phyloP scores from a whole-genome alignment of 2,329 filamentous ascomycete species.

The Scedosporium minutisporum region DNA sequence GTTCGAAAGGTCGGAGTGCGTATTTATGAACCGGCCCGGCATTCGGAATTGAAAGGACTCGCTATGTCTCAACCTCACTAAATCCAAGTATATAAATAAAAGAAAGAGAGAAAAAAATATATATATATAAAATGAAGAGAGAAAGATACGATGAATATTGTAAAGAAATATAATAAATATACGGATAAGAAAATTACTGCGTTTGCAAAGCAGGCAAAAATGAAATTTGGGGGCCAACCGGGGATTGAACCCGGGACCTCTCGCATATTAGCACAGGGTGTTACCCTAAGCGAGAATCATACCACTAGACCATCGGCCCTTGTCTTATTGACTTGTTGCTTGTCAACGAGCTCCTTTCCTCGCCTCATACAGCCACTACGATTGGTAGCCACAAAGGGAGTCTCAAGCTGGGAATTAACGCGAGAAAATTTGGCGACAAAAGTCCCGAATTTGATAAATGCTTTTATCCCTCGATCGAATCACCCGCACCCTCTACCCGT shows the following conservation, averaged over 20 bases:
- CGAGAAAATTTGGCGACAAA: no score
- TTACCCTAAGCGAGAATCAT: conserved; percentile 62
- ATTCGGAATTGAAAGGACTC: no score
- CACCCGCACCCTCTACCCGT: no score
- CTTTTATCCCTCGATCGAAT: no score
- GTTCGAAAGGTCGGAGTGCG: no score
- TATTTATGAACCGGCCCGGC: no score
- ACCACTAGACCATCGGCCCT: conserved; percentile 48
- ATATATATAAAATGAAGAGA: not conserved
- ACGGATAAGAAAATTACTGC: not conserved
- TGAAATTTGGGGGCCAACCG: not conserved
- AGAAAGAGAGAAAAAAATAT: no score
- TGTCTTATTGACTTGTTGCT: not conserved
- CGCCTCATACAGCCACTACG: not conserved
- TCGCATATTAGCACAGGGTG: not conserved
- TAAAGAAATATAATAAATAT: not conserved
- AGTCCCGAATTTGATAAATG: no score
- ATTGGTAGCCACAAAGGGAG: not conserved
- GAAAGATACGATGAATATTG: not conserved
- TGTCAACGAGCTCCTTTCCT: not conserved
- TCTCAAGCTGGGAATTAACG: no score
- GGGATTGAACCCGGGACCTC: not conserved
- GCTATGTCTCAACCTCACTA: no score
- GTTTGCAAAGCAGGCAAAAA: not conserved
- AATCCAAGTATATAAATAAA: no score